Evolutionary conservation across 73 alveolate genomes (phyloP), one percentile per base, ranked within the genome.

Genomic region (Paramecium sexaurelia): DNA sequence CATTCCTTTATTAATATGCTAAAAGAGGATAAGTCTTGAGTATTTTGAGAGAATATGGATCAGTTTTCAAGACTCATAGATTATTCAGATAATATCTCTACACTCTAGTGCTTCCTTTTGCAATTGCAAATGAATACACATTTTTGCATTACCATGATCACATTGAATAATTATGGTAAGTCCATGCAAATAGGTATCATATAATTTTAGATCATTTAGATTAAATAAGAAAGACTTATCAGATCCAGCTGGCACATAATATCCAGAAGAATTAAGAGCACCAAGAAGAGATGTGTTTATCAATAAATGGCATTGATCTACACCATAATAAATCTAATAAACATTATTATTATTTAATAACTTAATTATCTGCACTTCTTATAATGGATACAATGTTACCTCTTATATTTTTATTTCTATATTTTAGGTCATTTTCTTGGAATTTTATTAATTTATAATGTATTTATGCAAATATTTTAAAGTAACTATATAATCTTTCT

Each of bases 251-350:
- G 78, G 83, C 20, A 88, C 94, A 20, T 35, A 68, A 55, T 88
- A 88, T 71, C 94, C 94, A 68, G 91, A 88, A 35, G 91, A 88
- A 51, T 41, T 88, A 33, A 88, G 83, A 47, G 94, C 87, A 68
- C 94, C 94, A 56, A 88, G 69, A 55, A 75, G 87, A 35, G 87
- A 67, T 29, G 69, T 88, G 36, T 68, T 45, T 20, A 57, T 88
- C 57, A 78, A 45, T 24, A 43, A 78, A 43, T 41, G 90, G 73
- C 73, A 41, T 45, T 78, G 90, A 78, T 78, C 29, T 51, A 51
- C 67, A 51, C 35, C 32, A 51, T 51, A n/a, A 51, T 51, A 51
- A 51, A 51, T 51, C 67, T 51, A 51, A 51, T 51, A 51, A 51
- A 51, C 33, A 51, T 17, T 17, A 51, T 51, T 51, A 51, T 51